Percentiles rank a stretch among this genome's conserved stretches.
Evolutionary conservation across 202 grass and related monocot genomes (phyloP).

Genomic region (Carex sylvatica): DNA sequence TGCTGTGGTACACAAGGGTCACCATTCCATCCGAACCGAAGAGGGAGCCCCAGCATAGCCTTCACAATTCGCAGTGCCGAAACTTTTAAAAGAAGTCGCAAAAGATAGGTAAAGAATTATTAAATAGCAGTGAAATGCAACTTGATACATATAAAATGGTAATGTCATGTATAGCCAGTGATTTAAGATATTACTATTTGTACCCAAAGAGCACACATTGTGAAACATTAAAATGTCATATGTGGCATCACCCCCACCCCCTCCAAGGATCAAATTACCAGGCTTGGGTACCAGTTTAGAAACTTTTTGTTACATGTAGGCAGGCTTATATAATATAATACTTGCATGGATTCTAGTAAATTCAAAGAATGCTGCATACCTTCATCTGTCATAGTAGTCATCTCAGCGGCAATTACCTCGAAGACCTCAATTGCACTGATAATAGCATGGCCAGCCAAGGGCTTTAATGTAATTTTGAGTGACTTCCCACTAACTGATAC

Average conservation of each 20-base stretch:
- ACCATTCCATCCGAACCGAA: constrained; percentile 96
- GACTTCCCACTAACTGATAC: constrained; percentile 62
- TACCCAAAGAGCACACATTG: background rate
- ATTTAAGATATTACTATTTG: background rate
- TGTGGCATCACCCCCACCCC: background rate
- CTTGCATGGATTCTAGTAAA: background rate
- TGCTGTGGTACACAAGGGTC: constrained; percentile 93
- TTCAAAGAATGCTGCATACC: constrained; percentile 37
- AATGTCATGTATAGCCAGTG: background rate
- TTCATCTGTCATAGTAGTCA: constrained; percentile 73
- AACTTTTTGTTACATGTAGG: background rate
- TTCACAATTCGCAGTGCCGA: constrained; percentile 58
- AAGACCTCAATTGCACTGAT: constrained; percentile 89
- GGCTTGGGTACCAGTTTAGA: background rate
- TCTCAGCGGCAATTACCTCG: constrained; percentile 78
- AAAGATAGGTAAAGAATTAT: constrained; percentile 3
- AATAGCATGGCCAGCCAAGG: constrained; percentile 51
- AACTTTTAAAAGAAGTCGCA: constrained; percentile 39
- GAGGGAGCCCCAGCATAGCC: constrained; percentile 73
- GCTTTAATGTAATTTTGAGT: constrained; percentile 57
- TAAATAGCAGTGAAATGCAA: background rate
- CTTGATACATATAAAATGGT: background rate
- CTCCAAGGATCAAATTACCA: background rate
- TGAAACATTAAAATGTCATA: background rate
- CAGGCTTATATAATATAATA: background rate